Conservation (phyloP, 2,329 filamentous ascomycete genomes). For the Dactylellina sp. region DNA sequence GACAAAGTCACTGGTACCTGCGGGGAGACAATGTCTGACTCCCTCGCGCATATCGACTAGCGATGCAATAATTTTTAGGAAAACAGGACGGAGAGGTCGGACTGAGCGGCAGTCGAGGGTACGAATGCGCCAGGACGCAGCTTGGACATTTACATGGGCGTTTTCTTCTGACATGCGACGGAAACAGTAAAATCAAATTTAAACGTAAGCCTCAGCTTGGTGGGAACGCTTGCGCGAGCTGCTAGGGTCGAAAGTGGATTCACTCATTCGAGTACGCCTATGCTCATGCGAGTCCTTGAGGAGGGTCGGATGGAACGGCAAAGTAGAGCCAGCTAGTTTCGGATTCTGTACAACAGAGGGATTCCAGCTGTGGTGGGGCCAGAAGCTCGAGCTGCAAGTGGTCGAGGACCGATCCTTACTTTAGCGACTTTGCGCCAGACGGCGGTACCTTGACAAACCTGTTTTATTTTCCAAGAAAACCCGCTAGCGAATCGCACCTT, state of each 20-base stretch:
- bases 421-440: slow-evolving; percentile 55
- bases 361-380: slow-evolving; percentile 22
- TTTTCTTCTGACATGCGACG: slow-evolving; percentile 4
- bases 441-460: slow-evolving; percentile 53
- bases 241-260: slow-evolving; percentile 11
- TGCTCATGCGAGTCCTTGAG: slow-evolving; percentile 41
- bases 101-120: slow-evolving; percentile 45
- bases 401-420: slow-evolving; percentile 54
- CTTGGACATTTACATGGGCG: slow-evolving; percentile 27
- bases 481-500: slow-evolving; percentile 53
- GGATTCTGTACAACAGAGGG: slow-evolving; percentile 26
- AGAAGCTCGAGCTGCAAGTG: slow-evolving; percentile 24
- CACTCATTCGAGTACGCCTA: slow-evolving; percentile 45
- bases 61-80: slow-evolving; percentile 49
- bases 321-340: slow-evolving; percentile 28
- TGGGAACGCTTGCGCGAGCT: slow-evolving; percentile 28
- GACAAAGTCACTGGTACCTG: slow-evolving; percentile 53
- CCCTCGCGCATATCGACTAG: slow-evolving; percentile 39
- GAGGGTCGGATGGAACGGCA: slow-evolving; percentile 48
- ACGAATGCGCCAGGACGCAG: slow-evolving; percentile 50
- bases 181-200: slow-evolving; percentile 47
- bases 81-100: slow-evolving; percentile 33
- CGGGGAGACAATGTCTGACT: slow-evolving; percentile 42
- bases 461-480: slow-evolving; percentile 37
- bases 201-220: slow-evolving; percentile 18